These are phyloP conservation scores for Russula olivacea DNA, from an alignment of 768 basidiomycete species.

Conservation along the genomic window DNA sequence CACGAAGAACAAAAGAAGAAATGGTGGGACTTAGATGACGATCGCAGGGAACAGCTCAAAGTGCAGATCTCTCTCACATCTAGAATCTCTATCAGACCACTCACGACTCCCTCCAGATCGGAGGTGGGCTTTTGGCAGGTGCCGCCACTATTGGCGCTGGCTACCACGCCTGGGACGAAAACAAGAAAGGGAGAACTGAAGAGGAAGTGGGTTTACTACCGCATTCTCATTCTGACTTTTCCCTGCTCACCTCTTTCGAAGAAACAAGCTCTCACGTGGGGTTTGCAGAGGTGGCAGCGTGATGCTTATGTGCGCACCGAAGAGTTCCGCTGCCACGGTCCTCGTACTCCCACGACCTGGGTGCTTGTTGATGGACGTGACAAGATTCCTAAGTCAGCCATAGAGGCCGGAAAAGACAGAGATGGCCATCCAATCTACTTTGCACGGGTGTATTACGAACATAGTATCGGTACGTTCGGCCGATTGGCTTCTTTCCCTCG, in stretches of 20 bases:
- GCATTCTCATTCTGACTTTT: neutral
- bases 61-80: constrained; percentile 31
- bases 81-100: neutral
- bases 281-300: constrained; percentile 45
- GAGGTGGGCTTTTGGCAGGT: constrained; percentile 56
- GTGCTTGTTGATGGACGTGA: constrained; percentile 50
- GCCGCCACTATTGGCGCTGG: constrained; percentile 50
- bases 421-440: constrained; percentile 49
- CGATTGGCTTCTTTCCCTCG: too few species aligned
- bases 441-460: constrained; percentile 52
- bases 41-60: constrained; percentile 54
- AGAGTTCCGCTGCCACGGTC: constrained; percentile 41
- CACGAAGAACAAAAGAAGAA: constrained; percentile 47
- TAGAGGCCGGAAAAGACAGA: constrained; percentile 49
- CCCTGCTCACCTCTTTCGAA: constrained; percentile 26
- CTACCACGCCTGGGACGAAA: constrained; percentile 45
- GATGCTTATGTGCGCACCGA: constrained; percentile 53
- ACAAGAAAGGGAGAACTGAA: constrained; percentile 45
- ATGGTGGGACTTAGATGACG: constrained; percentile 51
- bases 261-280: constrained; percentile 50
- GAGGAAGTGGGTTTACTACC: constrained; percentile 43
- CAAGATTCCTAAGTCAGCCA: constrained; percentile 49
- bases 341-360: constrained; percentile 52
- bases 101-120: constrained; percentile 40
- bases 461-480: constrained; percentile 48